Conservation (phyloP, 2,329 filamentous ascomycete species). For the Trichoderma breve region DNA sequence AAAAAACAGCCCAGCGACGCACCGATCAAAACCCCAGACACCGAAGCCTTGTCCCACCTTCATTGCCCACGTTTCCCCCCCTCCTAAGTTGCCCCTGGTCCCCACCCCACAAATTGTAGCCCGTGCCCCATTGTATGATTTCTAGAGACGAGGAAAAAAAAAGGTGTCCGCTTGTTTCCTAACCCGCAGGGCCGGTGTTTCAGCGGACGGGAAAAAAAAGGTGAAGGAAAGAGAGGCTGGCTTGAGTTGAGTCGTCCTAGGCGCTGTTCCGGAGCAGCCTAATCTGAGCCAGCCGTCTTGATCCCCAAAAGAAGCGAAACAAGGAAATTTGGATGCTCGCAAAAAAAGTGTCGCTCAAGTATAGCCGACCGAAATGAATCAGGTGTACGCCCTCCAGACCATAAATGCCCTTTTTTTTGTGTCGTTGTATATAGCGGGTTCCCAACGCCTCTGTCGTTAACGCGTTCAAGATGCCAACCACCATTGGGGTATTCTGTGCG, state of each 20-base stretch:
- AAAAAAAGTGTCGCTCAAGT: constrained; percentile 15
- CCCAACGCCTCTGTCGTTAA: constrained; percentile 19
- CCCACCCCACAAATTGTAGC: constrained; percentile 16
- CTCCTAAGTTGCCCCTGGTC: constrained; percentile 13
- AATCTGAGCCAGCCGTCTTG: not conserved
- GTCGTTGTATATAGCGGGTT: constrained; percentile 18
- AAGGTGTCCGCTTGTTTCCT: constrained; percentile 5
- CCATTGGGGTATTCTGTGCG: constrained; percentile 35
- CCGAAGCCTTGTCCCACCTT: constrained; percentile 17
- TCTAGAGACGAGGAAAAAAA: constrained; percentile 6
- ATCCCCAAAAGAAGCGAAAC: constrained; percentile 21
- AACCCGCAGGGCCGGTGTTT: constrained; percentile 17
- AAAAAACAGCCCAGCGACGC: constrained; percentile 13
- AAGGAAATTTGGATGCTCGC: constrained; percentile 13
- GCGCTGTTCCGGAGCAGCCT: constrained; percentile 16
- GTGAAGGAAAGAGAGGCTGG: constrained; percentile 22
- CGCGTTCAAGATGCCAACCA: constrained; percentile 17
- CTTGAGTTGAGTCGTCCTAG: constrained; percentile 13
- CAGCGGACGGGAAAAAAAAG: constrained; percentile 21
- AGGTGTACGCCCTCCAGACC: constrained; percentile 7
- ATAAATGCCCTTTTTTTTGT: constrained; percentile 13
- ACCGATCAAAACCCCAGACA: constrained; percentile 18
- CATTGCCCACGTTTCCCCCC: constrained; percentile 12
- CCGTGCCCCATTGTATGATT: constrained; percentile 18
- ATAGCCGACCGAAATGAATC: constrained; percentile 14